These are phyloP conservation scores for Rubroboletus pulcherrimus DNA, from an alignment of 768 basidiomycete genomes.

Conservation along the genomic window DNA sequence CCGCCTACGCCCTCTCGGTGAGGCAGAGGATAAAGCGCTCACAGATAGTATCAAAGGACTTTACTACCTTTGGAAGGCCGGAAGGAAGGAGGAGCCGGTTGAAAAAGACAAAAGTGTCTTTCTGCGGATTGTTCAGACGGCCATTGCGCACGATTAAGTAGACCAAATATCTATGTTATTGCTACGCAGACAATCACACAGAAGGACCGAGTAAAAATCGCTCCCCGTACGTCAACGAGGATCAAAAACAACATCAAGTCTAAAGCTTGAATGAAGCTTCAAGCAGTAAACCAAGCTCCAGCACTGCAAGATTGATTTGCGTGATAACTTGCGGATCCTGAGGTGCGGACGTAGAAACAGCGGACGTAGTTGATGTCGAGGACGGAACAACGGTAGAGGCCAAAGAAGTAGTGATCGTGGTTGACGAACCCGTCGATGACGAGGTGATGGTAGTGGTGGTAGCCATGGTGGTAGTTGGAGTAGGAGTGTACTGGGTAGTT, in stretches of 20 bases:
- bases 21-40: constrained; percentile 39
- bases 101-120: constrained; percentile 29
- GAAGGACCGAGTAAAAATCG: not conserved
- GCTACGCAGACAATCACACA: not conserved
- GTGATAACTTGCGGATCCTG: constrained; percentile 20
- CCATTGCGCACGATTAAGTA: constrained; percentile 19
- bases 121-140: constrained; percentile 33
- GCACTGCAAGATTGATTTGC: constrained; percentile 25
- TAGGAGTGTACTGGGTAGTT: constrained; percentile 20
- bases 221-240: not conserved
- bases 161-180: not conserved
- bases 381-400: constrained; percentile 6
- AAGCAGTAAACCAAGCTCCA: constrained; percentile 23
- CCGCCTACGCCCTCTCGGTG: not conserved
- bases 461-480: constrained; percentile 13
- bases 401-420: constrained; percentile 10
- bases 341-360: constrained; percentile 16
- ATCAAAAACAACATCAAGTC: not conserved
- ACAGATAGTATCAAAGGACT: constrained; percentile 52
- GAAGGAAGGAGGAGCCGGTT: constrained; percentile 22
- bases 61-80: constrained; percentile 56
- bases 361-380: constrained; percentile 1
- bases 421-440: constrained; percentile 3
- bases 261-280: constrained; percentile 7
- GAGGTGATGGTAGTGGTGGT: constrained; percentile 9